phyloP scores from a whole-genome alignment of 345 rosid genomes.

The Gossypium rotundifolium region DNA sequence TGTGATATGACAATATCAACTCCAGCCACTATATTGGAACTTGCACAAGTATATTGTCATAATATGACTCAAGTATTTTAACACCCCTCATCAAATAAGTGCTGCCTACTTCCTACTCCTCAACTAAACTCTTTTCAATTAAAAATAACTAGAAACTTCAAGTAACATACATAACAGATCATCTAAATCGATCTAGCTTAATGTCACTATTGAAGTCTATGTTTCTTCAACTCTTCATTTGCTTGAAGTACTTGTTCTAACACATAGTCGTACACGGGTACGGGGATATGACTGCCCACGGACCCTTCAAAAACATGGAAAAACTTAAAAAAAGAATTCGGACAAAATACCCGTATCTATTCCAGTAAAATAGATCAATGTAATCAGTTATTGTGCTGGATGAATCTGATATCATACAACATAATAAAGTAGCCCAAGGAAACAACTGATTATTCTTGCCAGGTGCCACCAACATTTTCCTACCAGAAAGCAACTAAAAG shows the following conservation, averaged over 20 bases:
- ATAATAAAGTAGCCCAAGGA: not conserved
- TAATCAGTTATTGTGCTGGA: not conserved
- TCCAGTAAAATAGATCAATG: not conserved
- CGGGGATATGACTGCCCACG: not conserved
- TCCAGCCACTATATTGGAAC: not conserved
- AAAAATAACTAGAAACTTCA: not conserved
- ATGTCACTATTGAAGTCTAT: too few species aligned
- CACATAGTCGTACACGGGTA: not conserved
- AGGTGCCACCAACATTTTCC: not conserved
- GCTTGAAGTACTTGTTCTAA: not conserved
- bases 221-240: not conserved
- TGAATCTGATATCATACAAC: not conserved
- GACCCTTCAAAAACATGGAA: too few species aligned
- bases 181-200: not conserved
- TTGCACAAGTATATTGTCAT: not conserved
- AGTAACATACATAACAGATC: not conserved
- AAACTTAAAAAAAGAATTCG: too few species aligned
- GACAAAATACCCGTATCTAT: too few species aligned
- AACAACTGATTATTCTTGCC: not conserved
- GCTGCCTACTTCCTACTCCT: not conserved
- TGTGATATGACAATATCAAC: not conserved
- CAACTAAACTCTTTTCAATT: not conserved
- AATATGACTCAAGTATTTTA: not conserved
- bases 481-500: not conserved
- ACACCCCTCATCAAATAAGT: conserved; percentile 1